A percentile compares a stretch with the other conserved stretches of the same genome.
phyloP scores from a whole-genome alignment of 257 asterid species.

The Nicotiana undulata region DNA sequence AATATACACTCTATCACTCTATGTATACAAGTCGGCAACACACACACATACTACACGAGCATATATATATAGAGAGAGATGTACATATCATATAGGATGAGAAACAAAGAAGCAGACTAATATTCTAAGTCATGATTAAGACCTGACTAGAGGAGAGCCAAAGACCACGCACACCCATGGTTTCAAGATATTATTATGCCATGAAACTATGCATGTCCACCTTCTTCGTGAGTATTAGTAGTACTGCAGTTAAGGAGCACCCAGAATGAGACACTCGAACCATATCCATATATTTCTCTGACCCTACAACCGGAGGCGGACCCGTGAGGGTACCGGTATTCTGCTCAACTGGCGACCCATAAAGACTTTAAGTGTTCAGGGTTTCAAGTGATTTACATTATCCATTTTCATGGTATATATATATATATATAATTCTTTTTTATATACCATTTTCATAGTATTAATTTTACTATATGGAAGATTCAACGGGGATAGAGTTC shows the following conservation, averaged over 20 bases:
- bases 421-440: no score
- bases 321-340: no score
- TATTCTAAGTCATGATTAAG: constrained; percentile 24
- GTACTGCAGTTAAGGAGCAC: background rate
- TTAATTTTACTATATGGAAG: no score
- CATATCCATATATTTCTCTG: constrained; percentile 10
- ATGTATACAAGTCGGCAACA: background rate
- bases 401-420: no score
- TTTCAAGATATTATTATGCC: constrained; percentile 19
- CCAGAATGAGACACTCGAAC: constrained; percentile 21
- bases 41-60: background rate
- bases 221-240: background rate
- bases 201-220: constrained; percentile 20
- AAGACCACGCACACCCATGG: background rate
- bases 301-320: background rate
- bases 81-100: background rate
- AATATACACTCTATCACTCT: background rate
- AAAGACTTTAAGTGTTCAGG: no score
- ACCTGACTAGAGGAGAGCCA: constrained; percentile 16
- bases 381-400: no score
- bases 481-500: no score
- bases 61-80: background rate
- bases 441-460: no score
- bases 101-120: background rate
- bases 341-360: no score